These are phyloP conservation scores for Papilionanthe hybrid DNA, from an alignment of 116 monocot species.

Conservation along the genomic window DNA sequence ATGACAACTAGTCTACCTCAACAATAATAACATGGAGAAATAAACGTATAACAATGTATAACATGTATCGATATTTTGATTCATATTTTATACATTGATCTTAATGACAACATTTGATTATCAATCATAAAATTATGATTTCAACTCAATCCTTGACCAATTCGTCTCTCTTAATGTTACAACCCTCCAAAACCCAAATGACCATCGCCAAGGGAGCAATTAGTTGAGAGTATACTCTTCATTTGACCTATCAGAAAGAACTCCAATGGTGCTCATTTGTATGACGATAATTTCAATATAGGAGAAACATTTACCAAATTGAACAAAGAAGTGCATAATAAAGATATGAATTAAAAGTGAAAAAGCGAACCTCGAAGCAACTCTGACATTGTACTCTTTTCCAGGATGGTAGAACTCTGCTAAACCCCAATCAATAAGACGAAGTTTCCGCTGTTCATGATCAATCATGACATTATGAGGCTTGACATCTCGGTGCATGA, in stretches of 20 bases:
- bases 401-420: constrained; percentile 97
- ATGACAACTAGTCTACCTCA: too few relatives aligned
- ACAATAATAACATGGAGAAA: too few relatives aligned
- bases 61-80: not conserved
- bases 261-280: not conserved
- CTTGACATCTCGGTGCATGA: constrained; percentile 98
- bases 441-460: constrained; percentile 82
- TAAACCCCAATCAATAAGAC: constrained; percentile 91
- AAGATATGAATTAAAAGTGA: not conserved
- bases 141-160: not conserved
- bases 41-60: too few relatives aligned
- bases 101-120: not conserved
- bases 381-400: constrained; percentile 85
- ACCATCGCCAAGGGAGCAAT: not conserved
- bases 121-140: not conserved
- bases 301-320: not conserved
- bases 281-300: not conserved
- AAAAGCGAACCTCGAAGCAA: constrained; percentile 70
- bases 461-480: constrained; percentile 98
- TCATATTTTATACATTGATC: not conserved
- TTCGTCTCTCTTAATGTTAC: not conserved
- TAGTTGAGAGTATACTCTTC: not conserved
- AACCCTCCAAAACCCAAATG: not conserved
- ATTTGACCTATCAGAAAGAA: not conserved
- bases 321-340: not conserved